Conservation (phyloP, 305 asterid genomes). For the Andrographis paniculata region DNA sequence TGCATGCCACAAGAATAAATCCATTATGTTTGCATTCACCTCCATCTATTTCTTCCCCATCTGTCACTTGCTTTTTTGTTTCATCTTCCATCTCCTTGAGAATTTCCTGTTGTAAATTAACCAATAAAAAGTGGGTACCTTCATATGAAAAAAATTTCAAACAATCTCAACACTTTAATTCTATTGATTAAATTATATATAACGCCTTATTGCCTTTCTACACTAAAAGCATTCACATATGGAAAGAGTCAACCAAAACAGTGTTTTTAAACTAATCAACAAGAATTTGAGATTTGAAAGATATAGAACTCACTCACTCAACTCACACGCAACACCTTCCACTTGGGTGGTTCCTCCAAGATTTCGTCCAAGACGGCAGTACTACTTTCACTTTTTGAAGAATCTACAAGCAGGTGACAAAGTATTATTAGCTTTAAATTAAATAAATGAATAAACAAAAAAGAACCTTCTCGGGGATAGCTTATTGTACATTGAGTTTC, state of each 20-base stretch:
- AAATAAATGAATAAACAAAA: constrained; percentile 12
- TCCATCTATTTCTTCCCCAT: constrained; percentile 36
- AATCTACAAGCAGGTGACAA: constrained; percentile 31
- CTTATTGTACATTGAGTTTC: constrained; percentile 7
- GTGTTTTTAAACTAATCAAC: constrained; percentile 6
- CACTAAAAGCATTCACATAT: constrained; percentile 7
- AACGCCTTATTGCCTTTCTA: constrained; percentile 15
- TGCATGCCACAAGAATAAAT: constrained; percentile 81
- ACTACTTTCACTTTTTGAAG: constrained; percentile 42
- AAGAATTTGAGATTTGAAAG: constrained; percentile 17
- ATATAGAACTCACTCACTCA: constrained; percentile 57
- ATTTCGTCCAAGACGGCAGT: constrained; percentile 63
- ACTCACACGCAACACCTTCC: constrained; percentile 99
- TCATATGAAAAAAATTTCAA: constrained; percentile 7
- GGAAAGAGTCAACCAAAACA: constrained; percentile 11
- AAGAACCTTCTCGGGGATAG: constrained; percentile 16
- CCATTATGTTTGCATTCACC: constrained; percentile 38
- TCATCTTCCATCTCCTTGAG: constrained; percentile 77
- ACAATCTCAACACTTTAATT: constrained; percentile 4
- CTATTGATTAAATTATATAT: constrained; percentile 9
- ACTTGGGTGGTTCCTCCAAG: constrained; percentile 92
- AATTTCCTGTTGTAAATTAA: constrained; percentile 53
- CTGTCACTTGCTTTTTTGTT: constrained; percentile 44
- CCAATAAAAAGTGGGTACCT: constrained; percentile 14
- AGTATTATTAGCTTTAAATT: no score